These are phyloP conservation scores for Anisogramma anomala DNA, from an alignment of 2,329 filamentous ascomycete genomes.

Conservation along the genomic window DNA sequence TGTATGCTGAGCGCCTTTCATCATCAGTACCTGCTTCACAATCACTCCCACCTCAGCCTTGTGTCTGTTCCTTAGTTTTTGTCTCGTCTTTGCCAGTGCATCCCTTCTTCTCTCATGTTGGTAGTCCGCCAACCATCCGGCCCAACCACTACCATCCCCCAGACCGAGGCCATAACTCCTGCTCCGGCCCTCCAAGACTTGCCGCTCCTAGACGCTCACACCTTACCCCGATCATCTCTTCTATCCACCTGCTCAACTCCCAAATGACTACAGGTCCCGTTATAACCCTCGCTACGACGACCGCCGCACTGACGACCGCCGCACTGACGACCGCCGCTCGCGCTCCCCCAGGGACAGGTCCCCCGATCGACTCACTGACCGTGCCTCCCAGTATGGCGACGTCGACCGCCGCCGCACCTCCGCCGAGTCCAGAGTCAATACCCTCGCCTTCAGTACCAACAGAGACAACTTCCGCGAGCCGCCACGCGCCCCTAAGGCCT, in stretches of 20 bases:
- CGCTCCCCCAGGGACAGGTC: constrained; percentile 59
- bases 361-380: constrained; percentile 49
- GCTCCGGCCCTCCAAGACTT: constrained; percentile 9
- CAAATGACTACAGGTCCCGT: constrained; percentile 34
- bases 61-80: too few species aligned
- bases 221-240: constrained; percentile 12
- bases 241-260: constrained; percentile 18
- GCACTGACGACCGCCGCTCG: constrained; percentile 41
- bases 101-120: constrained; percentile 1
- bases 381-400: constrained; percentile 44
- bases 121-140: constrained; percentile 8
- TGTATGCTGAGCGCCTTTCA: background rate
- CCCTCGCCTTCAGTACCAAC: constrained; percentile 47
- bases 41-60: too few species aligned
- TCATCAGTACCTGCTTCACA: background rate
- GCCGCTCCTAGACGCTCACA: constrained; percentile 11
- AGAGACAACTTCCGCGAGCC: constrained; percentile 54
- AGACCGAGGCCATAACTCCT: constrained; percentile 10
- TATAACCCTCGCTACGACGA: constrained; percentile 51
- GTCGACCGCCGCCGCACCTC: constrained; percentile 60
- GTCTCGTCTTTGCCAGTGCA: background rate
- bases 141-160: constrained; percentile 13
- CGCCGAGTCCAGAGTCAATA: constrained; percentile 43
- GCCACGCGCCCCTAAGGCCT: constrained; percentile 69
- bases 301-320: constrained; percentile 29